Evolutionary conservation across 345 rosid genomes (phyloP).

Genomic region (Populus deltoides): DNA sequence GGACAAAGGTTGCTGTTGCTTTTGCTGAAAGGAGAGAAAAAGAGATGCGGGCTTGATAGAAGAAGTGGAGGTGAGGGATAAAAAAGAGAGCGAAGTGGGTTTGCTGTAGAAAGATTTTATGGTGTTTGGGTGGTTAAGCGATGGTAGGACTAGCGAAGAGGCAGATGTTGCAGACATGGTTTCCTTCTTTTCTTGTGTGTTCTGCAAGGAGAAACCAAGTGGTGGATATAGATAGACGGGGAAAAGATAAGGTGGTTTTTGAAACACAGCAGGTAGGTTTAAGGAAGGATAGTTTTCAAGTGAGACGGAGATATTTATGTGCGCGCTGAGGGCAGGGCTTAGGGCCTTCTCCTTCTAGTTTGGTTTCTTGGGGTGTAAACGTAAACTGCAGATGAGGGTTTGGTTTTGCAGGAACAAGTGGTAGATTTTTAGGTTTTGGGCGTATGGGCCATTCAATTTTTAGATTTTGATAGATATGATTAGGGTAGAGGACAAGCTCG

Average conservation of each 20-base stretch:
- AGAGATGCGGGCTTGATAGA: constrained; percentile 38
- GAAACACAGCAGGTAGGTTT: background rate
- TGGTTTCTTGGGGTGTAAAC: background rate
- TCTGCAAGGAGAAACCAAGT: background rate
- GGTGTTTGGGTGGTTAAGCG: constrained; percentile 51
- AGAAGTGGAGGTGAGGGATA: constrained; percentile 26
- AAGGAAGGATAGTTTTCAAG: background rate
- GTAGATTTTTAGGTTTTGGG: too few relatives aligned
- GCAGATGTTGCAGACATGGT: constrained; percentile 65
- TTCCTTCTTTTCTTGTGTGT: background rate
- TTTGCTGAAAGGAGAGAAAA: constrained; percentile 10
- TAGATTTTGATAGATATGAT: background rate
- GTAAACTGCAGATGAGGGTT: too few relatives aligned
- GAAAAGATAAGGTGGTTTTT: constrained; percentile 18
- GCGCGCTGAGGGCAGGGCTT: background rate
- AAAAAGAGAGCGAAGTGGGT: constrained; percentile 35
- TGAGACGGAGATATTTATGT: background rate
- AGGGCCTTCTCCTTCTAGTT: background rate
- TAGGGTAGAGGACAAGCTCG: background rate
- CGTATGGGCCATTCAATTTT: background rate
- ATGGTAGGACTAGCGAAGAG: constrained; percentile 59
- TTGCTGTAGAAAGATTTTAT: constrained; percentile 26
- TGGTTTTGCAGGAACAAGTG: background rate
- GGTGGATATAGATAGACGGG: constrained; percentile 28
- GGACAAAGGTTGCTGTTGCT: background rate